A percentile compares a stretch with the other conserved stretches of the same genome.
phyloP scores from a whole-genome alignment of 495 filamentous ascomycete genomes.

The Podospora didyma region DNA sequence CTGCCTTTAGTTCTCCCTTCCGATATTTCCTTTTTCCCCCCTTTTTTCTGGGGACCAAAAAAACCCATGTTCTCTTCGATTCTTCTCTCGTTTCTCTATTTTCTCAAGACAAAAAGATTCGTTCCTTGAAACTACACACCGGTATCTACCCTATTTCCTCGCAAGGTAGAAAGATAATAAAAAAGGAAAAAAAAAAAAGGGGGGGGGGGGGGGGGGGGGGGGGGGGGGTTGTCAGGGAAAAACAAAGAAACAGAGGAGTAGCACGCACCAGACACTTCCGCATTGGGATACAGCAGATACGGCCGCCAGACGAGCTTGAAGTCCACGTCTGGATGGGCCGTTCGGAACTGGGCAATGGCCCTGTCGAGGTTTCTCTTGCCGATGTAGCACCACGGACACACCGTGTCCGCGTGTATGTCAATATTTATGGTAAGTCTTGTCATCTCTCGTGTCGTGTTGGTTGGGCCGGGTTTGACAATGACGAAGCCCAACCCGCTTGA shows the following conservation, averaged over 20 bases:
- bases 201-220: no score
- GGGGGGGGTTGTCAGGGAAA: background rate
- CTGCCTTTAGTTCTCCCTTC: background rate
- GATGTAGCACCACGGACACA: slow-evolving; percentile 87
- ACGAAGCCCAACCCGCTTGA: no score
- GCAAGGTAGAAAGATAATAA: background rate
- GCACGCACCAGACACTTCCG: slow-evolving; percentile 33
- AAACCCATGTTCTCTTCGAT: no score
- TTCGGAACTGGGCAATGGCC: slow-evolving; percentile 61
- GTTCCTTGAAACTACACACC: no score
- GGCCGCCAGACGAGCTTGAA: slow-evolving; percentile 72
- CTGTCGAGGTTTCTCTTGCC: slow-evolving; percentile 65
- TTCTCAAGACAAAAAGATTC: no score
- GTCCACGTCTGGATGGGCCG: slow-evolving; percentile 48
- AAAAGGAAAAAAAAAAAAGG: background rate
- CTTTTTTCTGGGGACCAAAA: no score
- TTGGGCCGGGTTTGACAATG: no score
- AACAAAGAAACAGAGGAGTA: background rate
- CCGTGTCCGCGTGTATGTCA: slow-evolving; percentile 70
- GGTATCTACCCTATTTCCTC: no score
- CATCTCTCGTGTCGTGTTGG: background rate
- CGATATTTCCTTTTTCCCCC: no score
- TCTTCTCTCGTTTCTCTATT: no score
- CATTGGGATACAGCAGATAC: slow-evolving; percentile 69
- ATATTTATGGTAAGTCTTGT: slow-evolving; percentile 46